Percentiles rank a stretch among this genome's conserved stretches.
Evolutionary conservation across 2,329 filamentous ascomycete genomes (phyloP).

Genomic region (Oidium heveae): DNA sequence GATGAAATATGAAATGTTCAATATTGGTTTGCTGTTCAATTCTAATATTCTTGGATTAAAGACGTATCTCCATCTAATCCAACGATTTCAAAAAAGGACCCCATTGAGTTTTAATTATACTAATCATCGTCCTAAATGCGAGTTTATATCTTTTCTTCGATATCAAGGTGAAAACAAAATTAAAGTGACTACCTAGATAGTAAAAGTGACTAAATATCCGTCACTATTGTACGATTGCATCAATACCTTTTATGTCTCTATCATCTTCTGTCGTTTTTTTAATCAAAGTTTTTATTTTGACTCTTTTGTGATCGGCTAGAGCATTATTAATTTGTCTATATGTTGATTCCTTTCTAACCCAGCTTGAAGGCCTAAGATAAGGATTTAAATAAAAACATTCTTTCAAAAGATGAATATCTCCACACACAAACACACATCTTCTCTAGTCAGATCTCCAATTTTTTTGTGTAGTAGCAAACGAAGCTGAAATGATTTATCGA

Average conservation of each 20-base stretch:
- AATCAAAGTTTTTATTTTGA: background rate
- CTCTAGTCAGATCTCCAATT: background rate
- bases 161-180: background rate
- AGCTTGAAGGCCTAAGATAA: background rate
- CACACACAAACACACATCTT: background rate
- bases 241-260: background rate
- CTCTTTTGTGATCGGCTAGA: background rate
- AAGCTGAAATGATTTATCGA: background rate
- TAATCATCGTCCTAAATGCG: background rate
- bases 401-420: background rate
- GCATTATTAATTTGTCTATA: background rate
- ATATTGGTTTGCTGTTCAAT: background rate
- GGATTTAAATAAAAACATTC: background rate
- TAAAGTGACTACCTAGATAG: background rate
- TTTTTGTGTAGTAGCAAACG: background rate
- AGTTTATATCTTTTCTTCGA: background rate
- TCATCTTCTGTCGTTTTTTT: background rate
- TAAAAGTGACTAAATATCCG: background rate
- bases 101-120: background rate
- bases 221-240: slow-evolving; percentile 1
- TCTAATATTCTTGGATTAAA: background rate
- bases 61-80: background rate
- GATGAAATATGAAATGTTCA: background rate
- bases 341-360: background rate
- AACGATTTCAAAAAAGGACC: background rate